Conservation (phyloP, 495 filamentous ascomycete species). For the Jackrogersella multiformis region DNA sequence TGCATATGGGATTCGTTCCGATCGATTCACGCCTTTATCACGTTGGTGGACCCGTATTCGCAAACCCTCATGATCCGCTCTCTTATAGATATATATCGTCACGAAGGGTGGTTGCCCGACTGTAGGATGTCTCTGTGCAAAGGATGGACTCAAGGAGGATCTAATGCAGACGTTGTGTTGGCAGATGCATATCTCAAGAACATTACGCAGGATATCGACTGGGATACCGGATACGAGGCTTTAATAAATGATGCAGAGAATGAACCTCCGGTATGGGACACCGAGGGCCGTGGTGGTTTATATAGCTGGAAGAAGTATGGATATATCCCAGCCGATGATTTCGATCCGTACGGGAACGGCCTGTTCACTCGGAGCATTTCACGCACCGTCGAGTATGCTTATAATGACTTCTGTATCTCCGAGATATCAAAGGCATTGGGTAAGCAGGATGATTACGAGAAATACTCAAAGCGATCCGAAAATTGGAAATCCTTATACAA, state of each 20-base stretch:
- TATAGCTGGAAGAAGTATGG: slow-evolving; percentile 68
- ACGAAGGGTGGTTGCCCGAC: slow-evolving; percentile 72
- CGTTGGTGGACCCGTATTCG: slow-evolving; percentile 68
- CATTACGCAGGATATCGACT: slow-evolving; percentile 66
- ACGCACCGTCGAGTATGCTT: slow-evolving; percentile 75
- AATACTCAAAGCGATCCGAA: slow-evolving; percentile 63
- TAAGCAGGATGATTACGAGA: slow-evolving; percentile 62
- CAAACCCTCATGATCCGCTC: slow-evolving; percentile 71
- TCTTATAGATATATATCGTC: slow-evolving; percentile 72
- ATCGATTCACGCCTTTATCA: slow-evolving; percentile 71
- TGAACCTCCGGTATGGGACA: slow-evolving; percentile 71
- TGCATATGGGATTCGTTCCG: slow-evolving; percentile 77
- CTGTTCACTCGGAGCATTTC: slow-evolving; percentile 72
- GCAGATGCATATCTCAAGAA: slow-evolving; percentile 73
- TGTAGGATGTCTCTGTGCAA: slow-evolving; percentile 71
- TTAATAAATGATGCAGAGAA: slow-evolving; percentile 74
- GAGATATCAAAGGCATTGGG: slow-evolving; percentile 66
- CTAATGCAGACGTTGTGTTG: slow-evolving; percentile 74
- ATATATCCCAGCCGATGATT: slow-evolving; percentile 71
- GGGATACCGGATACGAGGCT: slow-evolving; percentile 71
- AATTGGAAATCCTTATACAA: slow-evolving; percentile 75
- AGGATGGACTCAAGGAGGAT: slow-evolving; percentile 75
- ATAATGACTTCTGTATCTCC: slow-evolving; percentile 76
- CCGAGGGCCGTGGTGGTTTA: slow-evolving; percentile 72
- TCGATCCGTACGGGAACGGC: slow-evolving; percentile 68